Evolutionary conservation across 2,329 filamentous ascomycete genomes (phyloP).

Genomic region (Zymoseptoria tritici): DNA sequence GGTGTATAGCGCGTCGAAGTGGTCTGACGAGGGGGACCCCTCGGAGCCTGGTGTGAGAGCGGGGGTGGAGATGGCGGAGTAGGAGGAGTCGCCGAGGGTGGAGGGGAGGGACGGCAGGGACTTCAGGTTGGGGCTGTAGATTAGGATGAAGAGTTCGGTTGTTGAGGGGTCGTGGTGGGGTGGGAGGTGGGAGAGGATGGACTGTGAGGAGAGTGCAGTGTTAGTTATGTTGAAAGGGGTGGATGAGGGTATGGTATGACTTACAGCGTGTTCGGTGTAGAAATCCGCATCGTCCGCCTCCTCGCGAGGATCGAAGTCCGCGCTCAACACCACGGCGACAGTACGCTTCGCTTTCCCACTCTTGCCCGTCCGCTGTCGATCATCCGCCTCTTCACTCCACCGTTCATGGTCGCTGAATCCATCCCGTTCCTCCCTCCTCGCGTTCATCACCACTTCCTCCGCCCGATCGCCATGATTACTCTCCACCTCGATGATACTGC

Average conservation of each 20-base stretch:
- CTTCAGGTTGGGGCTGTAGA: conserved; percentile 72
- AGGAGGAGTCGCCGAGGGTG: conserved; percentile 65
- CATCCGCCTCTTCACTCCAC: conserved; percentile 84
- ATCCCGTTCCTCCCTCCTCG: conserved; percentile 20
- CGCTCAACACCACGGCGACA: conserved; percentile 82
- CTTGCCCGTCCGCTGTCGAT: conserved; percentile 39
- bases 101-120: conserved; percentile 48
- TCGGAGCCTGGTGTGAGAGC: conserved; percentile 51
- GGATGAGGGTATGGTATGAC: conserved; percentile 28
- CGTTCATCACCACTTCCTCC: conserved; percentile 9
- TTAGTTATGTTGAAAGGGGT: conserved; percentile 17
- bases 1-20: conserved; percentile 72
- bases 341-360: conserved; percentile 48
- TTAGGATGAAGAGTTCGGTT: conserved; percentile 76
- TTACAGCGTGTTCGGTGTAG: conserved; percentile 71
- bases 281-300: conserved; percentile 50
- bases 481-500: conserved; percentile 78
- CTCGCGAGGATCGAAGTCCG: conserved; percentile 51
- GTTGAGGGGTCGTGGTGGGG: conserved; percentile 64
- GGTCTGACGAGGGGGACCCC: conserved; percentile 38
- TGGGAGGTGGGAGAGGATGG: conserved; percentile 79
- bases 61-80: conserved; percentile 71
- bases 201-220: conserved; percentile 27
- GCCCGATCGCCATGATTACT: conserved; percentile 54
- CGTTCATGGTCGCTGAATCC: conserved; percentile 64